phyloP scores from a whole-genome alignment of 2,329 filamentous ascomycete species.

The Cladosporium sp. region DNA sequence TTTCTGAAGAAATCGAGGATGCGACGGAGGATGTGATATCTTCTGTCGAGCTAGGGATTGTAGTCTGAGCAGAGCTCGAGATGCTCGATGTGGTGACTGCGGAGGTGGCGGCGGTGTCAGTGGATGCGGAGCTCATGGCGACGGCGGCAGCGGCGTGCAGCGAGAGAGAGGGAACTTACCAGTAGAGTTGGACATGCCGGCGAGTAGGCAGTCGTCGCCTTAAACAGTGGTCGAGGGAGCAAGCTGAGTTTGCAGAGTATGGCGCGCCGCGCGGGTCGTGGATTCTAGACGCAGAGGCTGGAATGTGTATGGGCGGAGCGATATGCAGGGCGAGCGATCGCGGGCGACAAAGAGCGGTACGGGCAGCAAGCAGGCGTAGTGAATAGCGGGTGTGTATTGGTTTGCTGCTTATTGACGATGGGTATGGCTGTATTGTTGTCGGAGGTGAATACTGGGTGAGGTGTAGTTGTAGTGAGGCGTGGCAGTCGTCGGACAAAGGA shows the following conservation, averaged over 20 bases:
- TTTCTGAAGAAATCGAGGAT: constrained; percentile 25
- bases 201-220: constrained; percentile 14
- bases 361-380: background rate
- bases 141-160: background rate
- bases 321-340: constrained; percentile 16
- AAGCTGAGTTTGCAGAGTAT: constrained; percentile 4
- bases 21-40: constrained; percentile 20
- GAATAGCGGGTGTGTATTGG: background rate
- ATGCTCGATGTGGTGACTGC: constrained; percentile 18
- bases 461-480: background rate
- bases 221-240: background rate
- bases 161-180: constrained; percentile 1
- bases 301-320: constrained; percentile 12
- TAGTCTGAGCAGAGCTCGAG: constrained; percentile 15
- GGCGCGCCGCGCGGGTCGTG: constrained; percentile 10
- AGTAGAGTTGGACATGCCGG: constrained; percentile 26
- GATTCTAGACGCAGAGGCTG: constrained; percentile 12
- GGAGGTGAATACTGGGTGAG: background rate
- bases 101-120: background rate
- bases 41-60: constrained; percentile 9
- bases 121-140: constrained; percentile 10
- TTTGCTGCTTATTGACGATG: background rate
- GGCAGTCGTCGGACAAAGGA: background rate
- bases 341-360: constrained; percentile 12
- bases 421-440: background rate